Evolutionary conservation across 2,329 filamentous ascomycete species (phyloP).

Genomic region (Ceratocystis huliohia): DNA sequence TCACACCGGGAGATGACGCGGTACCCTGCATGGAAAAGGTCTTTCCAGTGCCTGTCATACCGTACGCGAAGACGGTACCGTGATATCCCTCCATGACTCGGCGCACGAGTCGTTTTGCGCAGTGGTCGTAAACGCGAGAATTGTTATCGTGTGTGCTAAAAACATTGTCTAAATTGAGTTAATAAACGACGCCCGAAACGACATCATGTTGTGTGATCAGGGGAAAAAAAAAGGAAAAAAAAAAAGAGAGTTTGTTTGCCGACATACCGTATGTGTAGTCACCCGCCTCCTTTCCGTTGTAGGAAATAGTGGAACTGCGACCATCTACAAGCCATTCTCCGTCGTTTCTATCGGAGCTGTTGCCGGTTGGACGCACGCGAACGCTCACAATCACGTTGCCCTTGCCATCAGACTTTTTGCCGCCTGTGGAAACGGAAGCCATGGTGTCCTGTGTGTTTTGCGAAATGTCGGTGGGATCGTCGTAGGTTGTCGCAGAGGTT

Average conservation of each 20-base stretch:
- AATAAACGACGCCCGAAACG: conserved; percentile 20
- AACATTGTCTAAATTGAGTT: conserved; percentile 62
- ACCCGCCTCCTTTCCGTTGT: conserved; percentile 76
- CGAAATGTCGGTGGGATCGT: conserved; percentile 54
- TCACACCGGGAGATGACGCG: conserved; percentile 86
- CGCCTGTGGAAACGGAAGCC: conserved; percentile 26
- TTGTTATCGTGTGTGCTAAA: conserved; percentile 93
- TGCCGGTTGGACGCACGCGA: conserved; percentile 73
- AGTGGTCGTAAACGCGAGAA: conserved; percentile 84
- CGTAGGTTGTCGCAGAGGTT: conserved; percentile 77
- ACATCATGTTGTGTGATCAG: no score
- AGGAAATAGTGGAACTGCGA: conserved; percentile 67
- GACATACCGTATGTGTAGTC: conserved; percentile 79
- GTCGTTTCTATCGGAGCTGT: conserved; percentile 49
- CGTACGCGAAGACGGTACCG: conserved; percentile 95
- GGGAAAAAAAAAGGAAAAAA: no score
- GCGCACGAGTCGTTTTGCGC: conserved; percentile 83
- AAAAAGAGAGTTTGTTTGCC: background rate
- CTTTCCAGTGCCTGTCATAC: conserved; percentile 99
- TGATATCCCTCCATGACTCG: conserved; percentile 99
- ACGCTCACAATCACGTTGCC: conserved; percentile 96
- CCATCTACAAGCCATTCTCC: conserved; percentile 89
- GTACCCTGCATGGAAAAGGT: conserved; percentile 99
- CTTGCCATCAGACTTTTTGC: conserved; percentile 57
- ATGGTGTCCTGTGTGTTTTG: conserved; percentile 26